phyloP scores from a whole-genome alignment of 352 stramenopile species.

The Globisporangium megalacanthum region DNA sequence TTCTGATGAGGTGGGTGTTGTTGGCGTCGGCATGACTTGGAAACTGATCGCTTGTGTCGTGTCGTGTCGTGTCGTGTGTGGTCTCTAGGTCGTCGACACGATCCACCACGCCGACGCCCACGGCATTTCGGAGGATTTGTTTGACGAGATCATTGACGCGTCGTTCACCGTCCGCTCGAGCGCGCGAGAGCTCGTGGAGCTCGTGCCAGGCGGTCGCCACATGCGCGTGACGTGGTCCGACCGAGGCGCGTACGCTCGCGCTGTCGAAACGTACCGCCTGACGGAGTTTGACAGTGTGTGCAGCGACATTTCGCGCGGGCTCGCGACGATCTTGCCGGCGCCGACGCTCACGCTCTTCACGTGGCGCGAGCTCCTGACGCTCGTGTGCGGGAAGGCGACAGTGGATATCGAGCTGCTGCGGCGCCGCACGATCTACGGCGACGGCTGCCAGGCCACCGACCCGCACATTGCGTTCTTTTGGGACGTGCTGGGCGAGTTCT shows the following conservation, averaged over 20 bases:
- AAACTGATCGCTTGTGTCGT: neutral
- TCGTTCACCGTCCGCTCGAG: conserved; percentile 87
- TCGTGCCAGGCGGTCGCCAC: conserved; percentile 70
- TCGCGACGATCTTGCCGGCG: conserved; percentile 84
- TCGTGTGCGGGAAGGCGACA: conserved; percentile 87
- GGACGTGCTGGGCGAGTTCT: conserved; percentile 85
- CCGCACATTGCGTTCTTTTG: conserved; percentile 89
- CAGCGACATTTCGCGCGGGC: conserved; percentile 60
- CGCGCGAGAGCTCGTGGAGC: conserved; percentile 66
- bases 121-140: conserved; percentile 80
- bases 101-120: conserved; percentile 78
- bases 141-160: conserved; percentile 89
- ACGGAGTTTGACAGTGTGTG: conserved; percentile 77
- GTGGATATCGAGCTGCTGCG: conserved; percentile 87
- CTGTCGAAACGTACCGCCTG: conserved; percentile 74
- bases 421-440: conserved; percentile 86
- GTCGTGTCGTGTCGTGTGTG: neutral
- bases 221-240: conserved; percentile 90
- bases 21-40: too few relatives aligned
- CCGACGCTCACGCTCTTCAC: conserved; percentile 79
- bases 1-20: neutral
- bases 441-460: conserved; percentile 82
- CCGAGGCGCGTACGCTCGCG: conserved; percentile 72
- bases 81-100: conserved; percentile 73
- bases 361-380: conserved; percentile 84